These are phyloP conservation scores for Vickermania spadyakhi DNA, from an alignment of 208 protist species.

Conservation along the genomic window DNA sequence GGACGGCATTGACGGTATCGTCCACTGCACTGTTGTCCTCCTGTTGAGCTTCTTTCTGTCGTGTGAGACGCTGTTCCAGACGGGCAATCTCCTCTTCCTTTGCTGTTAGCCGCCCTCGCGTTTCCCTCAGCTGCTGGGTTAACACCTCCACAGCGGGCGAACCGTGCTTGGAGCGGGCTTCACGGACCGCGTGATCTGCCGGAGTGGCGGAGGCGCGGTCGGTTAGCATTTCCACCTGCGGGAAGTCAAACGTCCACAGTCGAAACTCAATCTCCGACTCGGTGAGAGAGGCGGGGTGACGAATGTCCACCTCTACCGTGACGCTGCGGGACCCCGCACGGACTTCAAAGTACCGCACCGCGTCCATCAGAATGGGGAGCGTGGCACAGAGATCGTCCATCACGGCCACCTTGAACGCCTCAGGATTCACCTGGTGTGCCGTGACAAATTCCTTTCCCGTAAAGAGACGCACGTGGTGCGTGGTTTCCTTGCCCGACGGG, in stretches of 20 bases:
- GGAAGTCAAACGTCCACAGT: constrained; percentile 32
- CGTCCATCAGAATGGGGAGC: constrained; percentile 26
- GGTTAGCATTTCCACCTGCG: constrained; percentile 20
- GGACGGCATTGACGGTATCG: constrained; percentile 21
- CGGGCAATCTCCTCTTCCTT: constrained; percentile 17
- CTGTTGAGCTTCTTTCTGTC: constrained; percentile 19
- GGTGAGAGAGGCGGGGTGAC: constrained; percentile 18
- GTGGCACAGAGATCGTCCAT: constrained; percentile 29
- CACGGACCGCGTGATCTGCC: neutral
- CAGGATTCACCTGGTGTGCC: constrained; percentile 9
- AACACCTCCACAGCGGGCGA: constrained; percentile 8
- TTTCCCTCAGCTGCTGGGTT: constrained; percentile 10
- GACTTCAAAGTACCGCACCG: constrained; percentile 32
- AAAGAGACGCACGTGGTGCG: constrained; percentile 37
- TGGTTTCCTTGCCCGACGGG: constrained; percentile 2
- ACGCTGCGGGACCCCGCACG: constrained; percentile 24
- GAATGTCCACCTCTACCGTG: constrained; percentile 33
- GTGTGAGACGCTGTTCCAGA: constrained; percentile 25
- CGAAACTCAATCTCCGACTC: constrained; percentile 30
- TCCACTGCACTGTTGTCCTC: constrained; percentile 32
- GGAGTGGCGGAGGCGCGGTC: constrained; percentile 2
- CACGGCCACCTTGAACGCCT: constrained; percentile 33
- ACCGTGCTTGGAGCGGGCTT: neutral
- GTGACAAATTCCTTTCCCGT: constrained; percentile 25
- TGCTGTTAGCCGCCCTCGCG: constrained; percentile 17